Evolutionary conservation across 2,329 filamentous ascomycete genomes (phyloP).

Genomic region (Neonectria neomacrospora): DNA sequence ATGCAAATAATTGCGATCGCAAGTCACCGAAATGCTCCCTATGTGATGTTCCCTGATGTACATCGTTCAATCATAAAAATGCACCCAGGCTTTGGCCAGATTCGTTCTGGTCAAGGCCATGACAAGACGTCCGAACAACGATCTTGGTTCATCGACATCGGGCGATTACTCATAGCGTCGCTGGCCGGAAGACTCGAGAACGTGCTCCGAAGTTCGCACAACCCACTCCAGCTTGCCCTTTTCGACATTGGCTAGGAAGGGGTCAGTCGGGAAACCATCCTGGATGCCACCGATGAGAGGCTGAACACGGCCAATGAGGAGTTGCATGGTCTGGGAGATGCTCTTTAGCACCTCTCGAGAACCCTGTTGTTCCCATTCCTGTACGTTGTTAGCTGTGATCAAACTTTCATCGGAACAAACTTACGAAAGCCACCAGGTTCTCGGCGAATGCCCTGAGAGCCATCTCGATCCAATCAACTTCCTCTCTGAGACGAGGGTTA

Average conservation of each 20-base stretch:
- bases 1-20: conserved; percentile 33
- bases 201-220: conserved; percentile 50
- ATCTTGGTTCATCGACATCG: neutral
- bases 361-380: conserved; percentile 54
- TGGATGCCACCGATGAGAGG: conserved; percentile 50
- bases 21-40: conserved; percentile 35
- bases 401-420: conserved; percentile 40
- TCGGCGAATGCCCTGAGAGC: conserved; percentile 65
- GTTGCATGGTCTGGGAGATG: conserved; percentile 53
- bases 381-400: conserved; percentile 29
- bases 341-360: conserved; percentile 52
- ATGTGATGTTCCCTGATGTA: conserved; percentile 40
- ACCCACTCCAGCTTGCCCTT: conserved; percentile 55
- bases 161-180: conserved; percentile 46
- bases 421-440: conserved; percentile 61
- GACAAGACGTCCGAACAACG: neutral
- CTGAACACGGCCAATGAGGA: conserved; percentile 50
- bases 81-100: conserved; percentile 14
- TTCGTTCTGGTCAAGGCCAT: conserved; percentile 1
- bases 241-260: conserved; percentile 53
- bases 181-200: conserved; percentile 48
- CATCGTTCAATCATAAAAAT: conserved; percentile 44
- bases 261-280: conserved; percentile 53
- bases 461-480: conserved; percentile 70
- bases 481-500: conserved; percentile 63